Evolutionary conservation across 495 filamentous ascomycete genomes (phyloP).

Genomic region (Daldinia vernicosa): DNA sequence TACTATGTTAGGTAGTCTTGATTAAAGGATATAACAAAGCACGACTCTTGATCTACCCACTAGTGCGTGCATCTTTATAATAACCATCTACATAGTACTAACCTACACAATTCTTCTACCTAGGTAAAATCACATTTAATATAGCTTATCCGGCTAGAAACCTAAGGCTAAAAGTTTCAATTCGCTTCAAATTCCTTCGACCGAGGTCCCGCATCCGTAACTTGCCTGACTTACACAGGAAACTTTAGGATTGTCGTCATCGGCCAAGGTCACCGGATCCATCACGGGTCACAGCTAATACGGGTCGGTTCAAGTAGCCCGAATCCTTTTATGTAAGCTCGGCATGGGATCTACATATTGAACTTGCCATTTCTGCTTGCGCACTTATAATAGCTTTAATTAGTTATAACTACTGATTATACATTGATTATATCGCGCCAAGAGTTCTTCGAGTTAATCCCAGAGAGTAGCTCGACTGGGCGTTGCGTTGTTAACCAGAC

Average conservation of each 20-base stretch:
- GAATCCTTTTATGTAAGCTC: conserved; percentile 21
- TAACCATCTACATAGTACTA: neutral
- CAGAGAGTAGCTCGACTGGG: neutral
- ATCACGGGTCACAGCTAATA: conserved; percentile 1
- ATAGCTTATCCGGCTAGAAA: conserved; percentile 10
- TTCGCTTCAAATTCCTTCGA: conserved; percentile 1
- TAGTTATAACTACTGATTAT: neutral
- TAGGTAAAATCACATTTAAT: conserved; percentile 16
- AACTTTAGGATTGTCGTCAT: conserved; percentile 20
- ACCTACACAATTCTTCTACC: conserved; percentile 9
- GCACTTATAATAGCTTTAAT: conserved; percentile 43
- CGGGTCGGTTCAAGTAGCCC: conserved; percentile 11
- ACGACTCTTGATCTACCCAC: conserved; percentile 8
- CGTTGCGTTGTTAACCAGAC: neutral
- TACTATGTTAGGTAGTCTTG: neutral
- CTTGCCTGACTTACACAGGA: neutral
- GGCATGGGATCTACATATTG: conserved; percentile 3
- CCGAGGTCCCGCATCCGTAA: conserved; percentile 25
- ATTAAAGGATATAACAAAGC: conserved; percentile 1
- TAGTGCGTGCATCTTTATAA: neutral
- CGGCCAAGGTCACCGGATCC: conserved; percentile 2
- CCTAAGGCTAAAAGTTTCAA: neutral
- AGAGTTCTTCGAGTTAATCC: neutral
- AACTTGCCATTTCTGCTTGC: conserved; percentile 15
- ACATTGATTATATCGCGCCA: neutral